These are phyloP conservation scores for Nannizziopsis arthrosporioides DNA, from an alignment of 2,329 filamentous ascomycete genomes.

Conservation along the genomic window DNA sequence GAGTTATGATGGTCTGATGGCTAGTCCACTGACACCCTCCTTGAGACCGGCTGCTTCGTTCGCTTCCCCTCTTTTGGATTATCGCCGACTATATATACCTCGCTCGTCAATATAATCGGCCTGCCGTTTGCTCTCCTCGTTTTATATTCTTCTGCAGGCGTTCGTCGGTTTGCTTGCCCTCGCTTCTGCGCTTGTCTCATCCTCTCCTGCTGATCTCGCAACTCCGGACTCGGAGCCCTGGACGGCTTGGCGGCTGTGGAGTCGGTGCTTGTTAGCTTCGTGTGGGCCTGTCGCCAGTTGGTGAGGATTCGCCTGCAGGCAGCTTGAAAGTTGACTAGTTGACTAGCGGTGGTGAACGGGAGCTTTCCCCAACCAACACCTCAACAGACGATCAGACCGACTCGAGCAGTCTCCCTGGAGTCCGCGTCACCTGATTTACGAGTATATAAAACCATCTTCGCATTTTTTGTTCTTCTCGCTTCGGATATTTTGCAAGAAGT, in stretches of 20 bases:
- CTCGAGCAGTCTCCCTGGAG: background rate
- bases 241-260: conserved; percentile 5
- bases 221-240: conserved; percentile 6
- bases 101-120: too few species aligned
- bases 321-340: background rate
- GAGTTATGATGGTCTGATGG: too few species aligned
- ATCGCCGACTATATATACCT: too few species aligned
- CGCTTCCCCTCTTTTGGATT: too few species aligned
- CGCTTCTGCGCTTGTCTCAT: background rate
- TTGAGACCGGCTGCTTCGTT: too few species aligned
- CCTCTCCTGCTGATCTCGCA: background rate
- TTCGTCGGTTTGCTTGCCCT: background rate
- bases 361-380: conserved; percentile 7
- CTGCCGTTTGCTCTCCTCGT: too few species aligned
- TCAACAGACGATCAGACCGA: background rate
- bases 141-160: too few species aligned
- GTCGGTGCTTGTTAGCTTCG: background rate
- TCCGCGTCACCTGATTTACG: conserved; percentile 3
- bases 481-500: too few species aligned
- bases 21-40: too few species aligned
- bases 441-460: background rate
- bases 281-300: background rate
- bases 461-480: too few species aligned
- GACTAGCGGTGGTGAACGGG: background rate
- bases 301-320: background rate